These are phyloP conservation scores for Chloris gayana DNA, from an alignment of 176 grass and related monocot species.

Conservation along the genomic window DNA sequence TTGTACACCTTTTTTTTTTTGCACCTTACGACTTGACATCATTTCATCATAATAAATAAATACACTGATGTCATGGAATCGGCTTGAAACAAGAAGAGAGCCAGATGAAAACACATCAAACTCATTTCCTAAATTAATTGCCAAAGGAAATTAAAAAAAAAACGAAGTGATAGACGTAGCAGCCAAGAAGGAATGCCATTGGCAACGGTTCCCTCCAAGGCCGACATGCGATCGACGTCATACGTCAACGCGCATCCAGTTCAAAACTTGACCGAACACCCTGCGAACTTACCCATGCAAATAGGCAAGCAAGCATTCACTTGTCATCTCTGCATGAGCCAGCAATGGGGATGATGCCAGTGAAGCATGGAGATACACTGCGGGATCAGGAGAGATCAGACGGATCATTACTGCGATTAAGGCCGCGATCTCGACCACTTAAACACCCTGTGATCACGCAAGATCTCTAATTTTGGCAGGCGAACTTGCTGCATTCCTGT, in stretches of 20 bases:
- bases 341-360: not conserved
- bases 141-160: not conserved
- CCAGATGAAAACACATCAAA: not conserved
- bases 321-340: conserved; percentile 11
- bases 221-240: conserved; percentile 4
- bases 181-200: not conserved
- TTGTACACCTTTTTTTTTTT: not conserved
- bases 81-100: not conserved
- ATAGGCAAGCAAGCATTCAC: conserved; percentile 30
- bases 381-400: not conserved
- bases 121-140: not conserved
- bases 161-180: not conserved
- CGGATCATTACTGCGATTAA: conserved; percentile 32
- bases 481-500: conserved; percentile 10
- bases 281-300: conserved; percentile 10
- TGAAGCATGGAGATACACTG: conserved; percentile 22
- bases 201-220: not conserved
- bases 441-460: conserved; percentile 39
- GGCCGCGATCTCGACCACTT: conserved; percentile 40
- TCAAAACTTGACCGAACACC: too few relatives aligned
- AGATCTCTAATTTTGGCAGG: conserved; percentile 40
- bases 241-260: conserved; percentile 34
- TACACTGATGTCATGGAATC: not conserved
- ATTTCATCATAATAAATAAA: not conserved
- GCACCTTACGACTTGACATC: not conserved